Evolutionary conservation across 192 early-diverging fungal species (phyloP), one percentile per base, ranked within the genome.

Genomic region (Entomortierella parvispora): DNA sequence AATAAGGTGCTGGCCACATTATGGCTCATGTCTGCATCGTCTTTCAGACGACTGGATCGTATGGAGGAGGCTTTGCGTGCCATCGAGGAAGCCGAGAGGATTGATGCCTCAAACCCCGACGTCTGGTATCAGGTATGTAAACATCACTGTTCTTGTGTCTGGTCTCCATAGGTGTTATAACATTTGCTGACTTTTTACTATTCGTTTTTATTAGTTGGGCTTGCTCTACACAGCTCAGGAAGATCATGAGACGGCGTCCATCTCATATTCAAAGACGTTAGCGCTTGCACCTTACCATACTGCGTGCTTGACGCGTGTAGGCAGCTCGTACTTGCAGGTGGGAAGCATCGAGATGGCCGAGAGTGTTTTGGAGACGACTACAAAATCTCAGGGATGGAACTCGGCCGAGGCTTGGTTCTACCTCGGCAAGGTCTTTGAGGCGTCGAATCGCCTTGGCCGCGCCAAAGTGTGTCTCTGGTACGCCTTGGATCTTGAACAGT

Each of bases 381-480:
- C 83, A 2, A 84, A 85, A 49, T 65, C 79, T 7, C 70, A 71
- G 64, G 87, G 87, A 2, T 89, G 87, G 87, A 81, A 84, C 50
- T 80, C 76, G 63, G 83, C 87, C 25, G 87, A 89, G 80, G 87
- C 86, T n/a, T 89, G 87, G 87, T 83, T 80, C n/a, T 79, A 78
- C 33, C 59, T 83, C 20, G 84, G 84, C 49, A 76, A 84, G 52
- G 67, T 83, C 28, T 83, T 68, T 58, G 62, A 83, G 58, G 47
- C 64, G 40, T 77, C 80, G 14, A 55, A 74, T 49, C 56, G 83
- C 15, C 33, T 80, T 14, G 60, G 74, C 3, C 50, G 69, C 56
- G 77, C 83, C 44, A 89, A 87, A 48, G 81, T 82, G n/a, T 87
- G 83, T 58, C 72, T 89, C 44, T 81, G 83, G 75, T 87, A 84